Evolutionary conservation across 2,329 filamentous ascomycete genomes (phyloP).

Genomic region (Conoideocrella luteorostrata): DNA sequence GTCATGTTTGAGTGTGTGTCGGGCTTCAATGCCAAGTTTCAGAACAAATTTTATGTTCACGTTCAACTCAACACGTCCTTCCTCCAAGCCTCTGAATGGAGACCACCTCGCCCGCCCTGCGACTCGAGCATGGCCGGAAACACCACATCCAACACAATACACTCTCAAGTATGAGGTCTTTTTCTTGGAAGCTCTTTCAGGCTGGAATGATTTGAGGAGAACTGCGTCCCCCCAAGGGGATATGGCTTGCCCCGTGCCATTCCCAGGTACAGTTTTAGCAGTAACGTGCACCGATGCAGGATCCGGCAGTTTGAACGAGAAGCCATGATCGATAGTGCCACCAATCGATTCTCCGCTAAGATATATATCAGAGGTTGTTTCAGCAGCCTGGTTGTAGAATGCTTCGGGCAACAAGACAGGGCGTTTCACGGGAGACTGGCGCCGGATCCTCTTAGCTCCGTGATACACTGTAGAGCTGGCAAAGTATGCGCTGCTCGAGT

Average conservation of each 20-base stretch:
- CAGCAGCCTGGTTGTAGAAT: background rate
- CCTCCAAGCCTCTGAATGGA: slow-evolving; percentile 13
- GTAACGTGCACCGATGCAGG: background rate
- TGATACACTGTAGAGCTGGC: background rate
- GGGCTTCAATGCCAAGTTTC: slow-evolving; percentile 25
- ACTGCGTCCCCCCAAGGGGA: slow-evolving; percentile 7
- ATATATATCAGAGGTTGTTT: background rate
- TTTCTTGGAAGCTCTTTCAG: background rate
- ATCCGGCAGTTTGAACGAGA: slow-evolving; percentile 17
- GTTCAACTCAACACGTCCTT: slow-evolving; percentile 13
- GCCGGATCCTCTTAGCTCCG: background rate
- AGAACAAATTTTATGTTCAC: slow-evolving; percentile 16
- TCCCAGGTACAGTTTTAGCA: background rate
- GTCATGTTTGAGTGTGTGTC: slow-evolving; percentile 14
- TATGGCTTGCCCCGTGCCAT: background rate
- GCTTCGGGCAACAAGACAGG: slow-evolving; percentile 8
- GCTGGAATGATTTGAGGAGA: slow-evolving; percentile 4
- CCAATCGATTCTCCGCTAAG: slow-evolving; percentile 8
- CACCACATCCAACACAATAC: slow-evolving; percentile 9
- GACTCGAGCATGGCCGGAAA: slow-evolving; percentile 3
- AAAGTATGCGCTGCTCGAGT: background rate
- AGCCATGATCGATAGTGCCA: slow-evolving; percentile 10
- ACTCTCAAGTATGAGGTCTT: background rate
- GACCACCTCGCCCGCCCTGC: slow-evolving; percentile 9
- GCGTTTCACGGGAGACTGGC: slow-evolving; percentile 7